Evolutionary conservation across 805 yeast genomes (phyloP), one percentile per base, ranked within the genome.

Genomic region (Metschnikowia matae): DNA sequence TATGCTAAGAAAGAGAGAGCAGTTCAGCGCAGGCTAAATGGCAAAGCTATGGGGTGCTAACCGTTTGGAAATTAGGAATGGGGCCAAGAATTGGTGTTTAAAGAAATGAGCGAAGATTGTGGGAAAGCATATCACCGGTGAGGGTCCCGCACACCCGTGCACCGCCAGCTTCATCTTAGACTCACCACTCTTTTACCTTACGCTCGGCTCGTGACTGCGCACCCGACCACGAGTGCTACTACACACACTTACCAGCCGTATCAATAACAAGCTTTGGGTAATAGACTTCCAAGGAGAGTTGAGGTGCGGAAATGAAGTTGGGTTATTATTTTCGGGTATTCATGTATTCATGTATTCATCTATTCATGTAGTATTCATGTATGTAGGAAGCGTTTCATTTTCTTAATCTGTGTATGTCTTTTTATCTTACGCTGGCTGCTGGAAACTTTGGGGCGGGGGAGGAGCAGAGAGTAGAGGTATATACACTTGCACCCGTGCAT

Each of bases 81-180:
- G 33, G 29, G 38, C 14, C 31, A 20, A 23, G 45, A 33, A 21
- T 42, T 20, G 45, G 45, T 42, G 38, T 33, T 20, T 42, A 21
- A 32, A 32, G 29, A 42, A 42, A 42, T 33, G 45, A 42, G 45
- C 45, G 45, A 42, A 42, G 45, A 42, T 42, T 42, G 38, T 32
- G 45, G 45, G 45, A 42, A 42, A 42, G 45, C 45, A 42, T 33
- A 42, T 42, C 45, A 42, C 45, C 38, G 45, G 45, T 20, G 45
- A 39, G 40, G n/a, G 41, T 11, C 18, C 46, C 45, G 44, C 23
- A 17, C 48, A 41, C 37, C 39, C 33, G 37, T 40, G 39, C 48
- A 42, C 34, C 34, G 15, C 23, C 3, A 2, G 26, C 18, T 33
- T n/a, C 37, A 20, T 21, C 41, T 23, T 39, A 31, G 31, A 23